Percentiles rank a stretch among this genome's conserved stretches.
Evolutionary conservation across 2,329 filamentous ascomycete genomes (phyloP).

Genomic region (Ramularia collo-cygni): DNA sequence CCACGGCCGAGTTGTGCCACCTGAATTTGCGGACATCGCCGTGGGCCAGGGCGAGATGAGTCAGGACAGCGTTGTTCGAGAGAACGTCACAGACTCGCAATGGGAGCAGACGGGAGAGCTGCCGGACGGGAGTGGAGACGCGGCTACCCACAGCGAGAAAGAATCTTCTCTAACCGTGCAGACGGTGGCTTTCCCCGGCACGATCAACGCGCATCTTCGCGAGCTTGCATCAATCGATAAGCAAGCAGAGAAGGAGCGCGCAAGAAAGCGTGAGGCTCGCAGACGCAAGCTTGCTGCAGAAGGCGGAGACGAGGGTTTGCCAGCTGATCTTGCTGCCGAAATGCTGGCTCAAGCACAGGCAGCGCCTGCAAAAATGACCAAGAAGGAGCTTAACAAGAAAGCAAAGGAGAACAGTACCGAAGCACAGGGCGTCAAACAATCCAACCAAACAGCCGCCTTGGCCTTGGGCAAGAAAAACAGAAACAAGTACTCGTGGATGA

Average conservation of each 20-base stretch:
- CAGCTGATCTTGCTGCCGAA: conserved; percentile 17
- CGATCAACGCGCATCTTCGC: conserved; percentile 49
- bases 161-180: conserved; percentile 35
- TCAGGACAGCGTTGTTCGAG: conserved; percentile 33
- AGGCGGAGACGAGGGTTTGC: conserved; percentile 11
- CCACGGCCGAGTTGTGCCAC: conserved; percentile 69
- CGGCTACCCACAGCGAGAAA: conserved; percentile 12
- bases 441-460: conserved; percentile 74
- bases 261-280: conserved; percentile 40
- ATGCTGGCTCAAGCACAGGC: conserved; percentile 31
- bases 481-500: conserved; percentile 72
- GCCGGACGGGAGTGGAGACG: conserved; percentile 16
- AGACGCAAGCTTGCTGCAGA: conserved; percentile 22
- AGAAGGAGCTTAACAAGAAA: conserved; percentile 78
- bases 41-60: conserved; percentile 40
- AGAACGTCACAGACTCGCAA: conserved; percentile 29
- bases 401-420: conserved; percentile 56
- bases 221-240: conserved; percentile 60
- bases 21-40: conserved; percentile 69
- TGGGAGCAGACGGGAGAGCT: conserved; percentile 22
- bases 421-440: conserved; percentile 55
- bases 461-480: conserved; percentile 58
- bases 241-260: conserved; percentile 61
- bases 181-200: conserved; percentile 37
- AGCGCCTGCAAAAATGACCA: conserved; percentile 65